Percentiles rank a stretch among this genome's conserved stretches.
phyloP scores from a whole-genome alignment of 345 rosid genomes.

The Lumnitzera littorea region DNA sequence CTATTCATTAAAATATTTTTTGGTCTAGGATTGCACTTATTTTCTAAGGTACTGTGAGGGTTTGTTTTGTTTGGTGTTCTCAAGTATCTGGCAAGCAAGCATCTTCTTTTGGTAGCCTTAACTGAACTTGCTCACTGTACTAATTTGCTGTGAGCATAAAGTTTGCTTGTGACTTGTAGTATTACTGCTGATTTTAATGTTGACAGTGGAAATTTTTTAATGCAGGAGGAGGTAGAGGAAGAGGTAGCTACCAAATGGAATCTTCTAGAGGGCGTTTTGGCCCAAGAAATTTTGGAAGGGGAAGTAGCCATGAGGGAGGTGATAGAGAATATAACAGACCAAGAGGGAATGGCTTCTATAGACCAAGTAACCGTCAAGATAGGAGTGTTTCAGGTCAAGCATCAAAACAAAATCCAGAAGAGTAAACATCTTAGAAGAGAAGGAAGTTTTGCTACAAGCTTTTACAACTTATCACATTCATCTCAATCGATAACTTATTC shows the following conservation, averaged over 20 bases:
- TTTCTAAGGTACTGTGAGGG: too few species aligned
- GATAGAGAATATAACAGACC: slow-evolving; percentile 39
- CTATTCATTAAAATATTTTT: too few species aligned
- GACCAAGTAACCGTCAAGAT: slow-evolving; percentile 33
- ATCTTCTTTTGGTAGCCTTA: too few species aligned
- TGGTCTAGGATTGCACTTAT: too few species aligned
- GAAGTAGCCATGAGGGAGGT: slow-evolving; percentile 29
- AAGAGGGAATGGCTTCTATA: slow-evolving; percentile 49
- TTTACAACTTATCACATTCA: not conserved
- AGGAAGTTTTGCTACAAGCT: slow-evolving; percentile 1
- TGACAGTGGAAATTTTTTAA: not conserved
- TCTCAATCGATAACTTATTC: not conserved
- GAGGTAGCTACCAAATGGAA: slow-evolving; percentile 40
- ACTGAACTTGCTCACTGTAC: too few species aligned
- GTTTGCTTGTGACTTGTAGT: not conserved
- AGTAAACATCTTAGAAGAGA: slow-evolving; percentile 3
- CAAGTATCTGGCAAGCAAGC: too few species aligned
- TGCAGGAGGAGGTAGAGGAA: slow-evolving; percentile 56
- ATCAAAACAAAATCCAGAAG: slow-evolving; percentile 18
- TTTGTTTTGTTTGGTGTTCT: too few species aligned
- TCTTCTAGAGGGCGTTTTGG: slow-evolving; percentile 42
- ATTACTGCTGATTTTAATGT: not conserved
- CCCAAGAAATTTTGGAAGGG: slow-evolving; percentile 33
- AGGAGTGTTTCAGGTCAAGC: slow-evolving; percentile 29
- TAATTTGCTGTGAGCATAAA: not conserved